Evolutionary conservation across 2,329 filamentous ascomycete species (phyloP).

Genomic region (Iodosphaeria phyllophila): DNA sequence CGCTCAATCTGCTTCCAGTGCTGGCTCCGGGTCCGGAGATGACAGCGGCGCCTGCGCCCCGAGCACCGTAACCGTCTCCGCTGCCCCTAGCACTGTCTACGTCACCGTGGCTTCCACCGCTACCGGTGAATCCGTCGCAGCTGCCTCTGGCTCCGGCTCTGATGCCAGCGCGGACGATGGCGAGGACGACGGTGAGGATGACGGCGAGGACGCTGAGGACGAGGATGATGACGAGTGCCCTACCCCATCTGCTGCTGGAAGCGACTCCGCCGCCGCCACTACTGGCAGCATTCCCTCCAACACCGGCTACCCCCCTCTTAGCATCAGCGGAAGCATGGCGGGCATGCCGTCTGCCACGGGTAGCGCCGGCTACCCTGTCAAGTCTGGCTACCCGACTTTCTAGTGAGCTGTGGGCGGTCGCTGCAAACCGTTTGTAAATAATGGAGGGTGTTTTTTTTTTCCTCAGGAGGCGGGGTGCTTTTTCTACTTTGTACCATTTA

Average conservation of each 20-base stretch:
- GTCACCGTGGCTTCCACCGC: conserved; percentile 7
- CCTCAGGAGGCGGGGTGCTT: too few species aligned
- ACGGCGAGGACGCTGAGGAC: conserved; percentile 4
- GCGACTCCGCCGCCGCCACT: conserved; percentile 13
- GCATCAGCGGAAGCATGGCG: too few species aligned
- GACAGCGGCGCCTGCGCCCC: conserved; percentile 4
- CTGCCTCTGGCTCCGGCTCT: conserved; percentile 4
- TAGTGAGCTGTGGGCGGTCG: too few species aligned
- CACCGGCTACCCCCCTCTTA: too few species aligned
- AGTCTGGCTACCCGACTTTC: too few species aligned
- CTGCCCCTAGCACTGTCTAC: conserved; percentile 12
- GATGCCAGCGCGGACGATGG: conserved; percentile 3
- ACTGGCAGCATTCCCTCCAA: conserved; percentile 17
- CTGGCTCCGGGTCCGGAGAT: conserved; percentile 1
- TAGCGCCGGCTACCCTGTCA: too few species aligned
- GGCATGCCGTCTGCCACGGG: too few species aligned
- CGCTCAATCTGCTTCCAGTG: conserved; percentile 1
- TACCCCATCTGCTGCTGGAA: conserved; percentile 13
- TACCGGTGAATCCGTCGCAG: conserved; percentile 1
- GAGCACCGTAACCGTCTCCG: conserved; percentile 12
- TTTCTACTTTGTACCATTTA: too few species aligned
- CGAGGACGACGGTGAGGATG: conserved; percentile 2
- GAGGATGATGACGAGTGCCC: conserved; percentile 6
- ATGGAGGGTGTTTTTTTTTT: too few species aligned
- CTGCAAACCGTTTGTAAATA: too few species aligned